A percentile compares a stretch with the other conserved stretches of the same genome.
Evolutionary conservation across 768 basidiomycete genomes (phyloP).

Genomic region (Collybia nuda): DNA sequence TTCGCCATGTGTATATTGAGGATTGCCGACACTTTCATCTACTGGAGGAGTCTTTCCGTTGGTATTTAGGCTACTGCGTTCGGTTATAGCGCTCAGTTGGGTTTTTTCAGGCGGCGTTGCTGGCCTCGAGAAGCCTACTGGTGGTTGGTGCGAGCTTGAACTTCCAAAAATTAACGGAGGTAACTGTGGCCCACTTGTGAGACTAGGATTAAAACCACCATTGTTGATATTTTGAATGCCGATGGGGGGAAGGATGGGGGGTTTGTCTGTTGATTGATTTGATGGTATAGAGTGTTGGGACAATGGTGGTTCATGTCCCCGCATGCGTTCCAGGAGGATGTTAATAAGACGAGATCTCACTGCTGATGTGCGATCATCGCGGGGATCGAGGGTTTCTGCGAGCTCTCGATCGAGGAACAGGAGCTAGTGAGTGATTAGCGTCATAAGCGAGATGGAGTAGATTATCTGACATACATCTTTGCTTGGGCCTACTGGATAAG

Average conservation of each 20-base stretch:
- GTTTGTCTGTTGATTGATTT: conserved; percentile 20
- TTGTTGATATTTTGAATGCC: conserved; percentile 11
- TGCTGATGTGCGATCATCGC: conserved; percentile 73
- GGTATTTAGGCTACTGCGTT: conserved; percentile 11
- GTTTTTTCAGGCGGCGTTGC: conserved; percentile 9
- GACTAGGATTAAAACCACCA: conserved; percentile 11
- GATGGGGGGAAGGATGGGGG: conserved; percentile 38
- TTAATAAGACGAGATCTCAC: conserved; percentile 62
- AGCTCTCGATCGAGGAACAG: conserved; percentile 87
- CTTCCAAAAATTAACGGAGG: conserved; percentile 56
- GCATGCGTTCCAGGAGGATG: conserved; percentile 67
- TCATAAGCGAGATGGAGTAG: conserved; percentile 8
- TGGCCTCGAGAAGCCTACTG: background rate
- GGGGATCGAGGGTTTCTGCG: conserved; percentile 74
- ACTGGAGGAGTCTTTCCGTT: conserved; percentile 1
- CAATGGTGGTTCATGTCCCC: conserved; percentile 26
- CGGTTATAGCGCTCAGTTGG: conserved; percentile 19
- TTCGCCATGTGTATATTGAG: too few species aligned
- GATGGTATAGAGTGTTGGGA: conserved; percentile 5
- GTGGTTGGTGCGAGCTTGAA: conserved; percentile 8
- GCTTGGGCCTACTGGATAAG: conserved; percentile 83
- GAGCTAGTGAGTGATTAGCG: conserved; percentile 41
- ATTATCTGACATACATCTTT: conserved; percentile 64
- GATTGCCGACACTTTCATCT: too few species aligned
- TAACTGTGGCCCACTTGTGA: conserved; percentile 44